These are phyloP conservation scores for Cladorrhinum sp. DNA, from an alignment of 2,329 filamentous ascomycete species.

Conservation along the genomic window DNA sequence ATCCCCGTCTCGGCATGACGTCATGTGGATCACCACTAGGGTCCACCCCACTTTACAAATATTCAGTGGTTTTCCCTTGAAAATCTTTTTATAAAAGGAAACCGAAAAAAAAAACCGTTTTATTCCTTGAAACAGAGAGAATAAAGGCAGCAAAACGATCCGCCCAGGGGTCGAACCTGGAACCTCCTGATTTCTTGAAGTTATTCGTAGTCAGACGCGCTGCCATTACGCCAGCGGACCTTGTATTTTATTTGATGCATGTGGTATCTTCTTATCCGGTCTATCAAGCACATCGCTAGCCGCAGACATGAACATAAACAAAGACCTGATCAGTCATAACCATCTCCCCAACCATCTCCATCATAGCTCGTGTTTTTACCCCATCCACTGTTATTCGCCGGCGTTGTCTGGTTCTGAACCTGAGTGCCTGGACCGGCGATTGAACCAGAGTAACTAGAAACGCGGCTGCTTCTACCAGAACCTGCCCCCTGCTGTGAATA, in stretches of 20 bases:
- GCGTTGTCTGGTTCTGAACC: background rate
- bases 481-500: background rate
- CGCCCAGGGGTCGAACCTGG: constrained; percentile 5
- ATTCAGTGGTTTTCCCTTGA: background rate
- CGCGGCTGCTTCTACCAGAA: background rate
- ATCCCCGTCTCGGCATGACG: background rate
- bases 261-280: background rate
- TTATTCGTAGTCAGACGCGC: constrained; percentile 11
- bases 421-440: background rate
- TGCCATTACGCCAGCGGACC: constrained; percentile 12
- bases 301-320: background rate
- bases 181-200: background rate
- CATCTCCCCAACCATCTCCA: constrained; percentile 27
- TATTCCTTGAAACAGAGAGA: background rate
- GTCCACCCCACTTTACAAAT: background rate
- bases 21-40: background rate
- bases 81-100: background rate
- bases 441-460: background rate
- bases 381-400: constrained; percentile 11
- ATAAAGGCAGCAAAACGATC: background rate
- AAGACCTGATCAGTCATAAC: constrained; percentile 10
- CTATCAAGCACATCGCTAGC: background rate
- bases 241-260: background rate
- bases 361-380: constrained; percentile 21
- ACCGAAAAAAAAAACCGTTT: background rate